Evolutionary conservation across 108 stramenopile species (phyloP).

Genomic region (Discostella pseudostelligera): DNA sequence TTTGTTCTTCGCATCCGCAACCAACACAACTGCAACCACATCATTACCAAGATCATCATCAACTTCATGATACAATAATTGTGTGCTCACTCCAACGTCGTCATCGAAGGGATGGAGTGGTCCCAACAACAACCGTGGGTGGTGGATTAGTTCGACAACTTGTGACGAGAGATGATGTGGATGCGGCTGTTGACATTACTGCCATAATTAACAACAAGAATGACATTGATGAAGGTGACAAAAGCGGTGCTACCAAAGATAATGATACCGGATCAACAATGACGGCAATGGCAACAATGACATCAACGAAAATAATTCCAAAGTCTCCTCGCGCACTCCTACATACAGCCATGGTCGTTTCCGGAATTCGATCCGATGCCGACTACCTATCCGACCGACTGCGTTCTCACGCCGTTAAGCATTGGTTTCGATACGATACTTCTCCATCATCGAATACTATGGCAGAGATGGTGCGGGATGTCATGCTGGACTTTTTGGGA

Average conservation of each 20-base stretch:
- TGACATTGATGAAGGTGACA: neutral
- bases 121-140: slow-evolving; percentile 19
- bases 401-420: slow-evolving; percentile 17
- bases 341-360: slow-evolving; percentile 20
- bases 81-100: slow-evolving; percentile 34
- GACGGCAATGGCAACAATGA: neutral
- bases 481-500: slow-evolving; percentile 31
- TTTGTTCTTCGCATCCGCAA: slow-evolving; percentile 10
- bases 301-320: neutral
- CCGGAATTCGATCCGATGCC: slow-evolving; percentile 31
- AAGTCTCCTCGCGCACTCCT: slow-evolving; percentile 8
- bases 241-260: neutral
- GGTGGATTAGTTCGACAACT: slow-evolving; percentile 10
- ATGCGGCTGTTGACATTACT: neutral
- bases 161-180: slow-evolving; percentile 14
- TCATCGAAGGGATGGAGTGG: neutral
- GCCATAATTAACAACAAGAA: neutral
- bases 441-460: slow-evolving; percentile 7
- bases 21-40: no score
- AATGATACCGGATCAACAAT: no score
- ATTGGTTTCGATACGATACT: slow-evolving; percentile 44
- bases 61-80: slow-evolving; percentile 23
- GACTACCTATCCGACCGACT: slow-evolving; percentile 14
- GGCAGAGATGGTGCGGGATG: slow-evolving; percentile 27
- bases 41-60: neutral